Base-by-base conservation (phyloP, 2,329 filamentous ascomycete genomes). In the Monosporascus ibericus region DNA sequence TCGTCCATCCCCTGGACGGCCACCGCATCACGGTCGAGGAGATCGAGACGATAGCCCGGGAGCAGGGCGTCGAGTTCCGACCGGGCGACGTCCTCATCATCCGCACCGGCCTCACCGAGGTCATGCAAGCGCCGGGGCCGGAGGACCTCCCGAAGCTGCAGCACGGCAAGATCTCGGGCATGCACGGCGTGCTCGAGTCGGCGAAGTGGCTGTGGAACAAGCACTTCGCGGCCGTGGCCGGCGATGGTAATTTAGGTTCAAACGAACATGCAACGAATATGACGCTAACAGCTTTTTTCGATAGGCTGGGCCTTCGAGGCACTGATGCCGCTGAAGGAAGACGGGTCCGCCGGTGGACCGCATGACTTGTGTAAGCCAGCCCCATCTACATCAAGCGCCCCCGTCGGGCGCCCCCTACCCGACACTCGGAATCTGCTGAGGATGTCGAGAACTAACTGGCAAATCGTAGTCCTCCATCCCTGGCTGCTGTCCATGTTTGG, bases 141-240 rank as follows among this genome's bases (percentile, higher is more conserved):
- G 66, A 68, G 2, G 67, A 70, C 9, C 60, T 72, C 9, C 63
- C 56, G 6, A 72, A 71, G 53, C 59, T 74, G 49, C 52, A 60
- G 9, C 51, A 55, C 0, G 51, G 30, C 3, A 68, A 56, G 15
- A 49, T 72, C 5, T 60, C 71, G 24, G 68, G 78, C 7, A 60
- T 77, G 44, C 70, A 82, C 39, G 77, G 75, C 0, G 63, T 61
- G 2, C 68, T 80, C 47, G 76, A 77, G 44, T 76, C 84, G 4
- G 70, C 81, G 7, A 77, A 80, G 50, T 90, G 85, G 85, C 56
- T 89, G 53, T 86, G 87, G 71, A 83, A 89, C 61, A 80, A 77
- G 58, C 83, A 85, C 49, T 88, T 90, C 58, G 75, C 85, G 0
- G 82, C 80, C 1, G 84, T 86, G 1, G 83, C 78, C 0, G 82